Conservation (phyloP, 2,329 filamentous ascomycete species). For the Paracamarosporium sp. region DNA sequence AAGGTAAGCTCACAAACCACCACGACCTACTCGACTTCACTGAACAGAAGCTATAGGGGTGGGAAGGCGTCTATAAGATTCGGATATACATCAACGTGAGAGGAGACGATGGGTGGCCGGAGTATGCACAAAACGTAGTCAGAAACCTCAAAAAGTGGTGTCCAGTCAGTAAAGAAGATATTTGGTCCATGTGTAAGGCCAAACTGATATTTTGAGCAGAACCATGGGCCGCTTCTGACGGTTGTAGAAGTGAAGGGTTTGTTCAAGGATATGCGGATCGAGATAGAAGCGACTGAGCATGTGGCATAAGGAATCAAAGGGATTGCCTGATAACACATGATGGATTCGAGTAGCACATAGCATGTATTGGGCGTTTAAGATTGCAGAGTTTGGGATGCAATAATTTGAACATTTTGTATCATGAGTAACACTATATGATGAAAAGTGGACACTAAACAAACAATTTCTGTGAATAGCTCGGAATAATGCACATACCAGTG, state of each 20-base stretch:
- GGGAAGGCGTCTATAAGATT: slow-evolving; percentile 54
- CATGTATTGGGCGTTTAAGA: too few species aligned
- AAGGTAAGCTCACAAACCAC: slow-evolving; percentile 31
- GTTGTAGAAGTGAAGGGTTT: slow-evolving; percentile 27
- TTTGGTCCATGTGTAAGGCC: not conserved
- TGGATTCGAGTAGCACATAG: too few species aligned
- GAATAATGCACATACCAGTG: too few species aligned
- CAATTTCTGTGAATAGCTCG: too few species aligned
- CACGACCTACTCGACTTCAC: too few species aligned
- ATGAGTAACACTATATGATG: too few species aligned
- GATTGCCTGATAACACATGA: too few species aligned
- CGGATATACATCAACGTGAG: slow-evolving; percentile 21
- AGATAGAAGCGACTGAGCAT: slow-evolving; percentile 34
- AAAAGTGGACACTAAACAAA: too few species aligned
- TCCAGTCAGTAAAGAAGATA: slow-evolving; percentile 4
- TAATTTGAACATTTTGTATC: too few species aligned
- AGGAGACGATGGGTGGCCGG: slow-evolving; percentile 5
- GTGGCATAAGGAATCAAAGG: not conserved
- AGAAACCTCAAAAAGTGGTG: slow-evolving; percentile 28
- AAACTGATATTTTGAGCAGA: not conserved
- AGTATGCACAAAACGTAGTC: slow-evolving; percentile 17
- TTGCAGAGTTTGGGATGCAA: too few species aligned
- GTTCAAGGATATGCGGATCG: slow-evolving; percentile 29
- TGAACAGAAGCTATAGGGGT: slow-evolving; percentile 47
- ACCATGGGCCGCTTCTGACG: slow-evolving; percentile 32